phyloP scores from a whole-genome alignment of 805 yeast genomes.

The Schwanniomyces vanrijiae region DNA sequence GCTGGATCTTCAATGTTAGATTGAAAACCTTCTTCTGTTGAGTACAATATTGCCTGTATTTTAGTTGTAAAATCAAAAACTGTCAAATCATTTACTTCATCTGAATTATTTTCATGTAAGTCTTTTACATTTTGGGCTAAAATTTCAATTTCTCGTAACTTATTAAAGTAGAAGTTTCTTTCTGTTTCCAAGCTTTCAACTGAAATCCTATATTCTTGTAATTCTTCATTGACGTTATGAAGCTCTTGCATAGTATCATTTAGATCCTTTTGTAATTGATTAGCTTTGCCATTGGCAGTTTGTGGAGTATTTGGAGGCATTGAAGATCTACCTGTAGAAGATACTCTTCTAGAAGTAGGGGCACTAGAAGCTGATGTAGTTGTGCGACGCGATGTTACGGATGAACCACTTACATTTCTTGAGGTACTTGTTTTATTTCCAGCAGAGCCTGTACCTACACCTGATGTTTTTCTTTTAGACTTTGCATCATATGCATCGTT shows the following conservation, averaged over 20 bases:
- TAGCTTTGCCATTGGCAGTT: slow-evolving; percentile 7
- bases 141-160: slow-evolving; percentile 85
- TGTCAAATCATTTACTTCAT: slow-evolving; percentile 18
- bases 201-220: slow-evolving; percentile 56
- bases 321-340: slow-evolving; percentile 8
- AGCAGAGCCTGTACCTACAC: slow-evolving; percentile 2
- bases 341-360: slow-evolving; percentile 19
- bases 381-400: slow-evolving; percentile 6
- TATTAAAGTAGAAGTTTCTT: slow-evolving; percentile 86
- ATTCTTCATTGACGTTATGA: slow-evolving; percentile 46
- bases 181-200: slow-evolving; percentile 74
- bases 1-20: slow-evolving; percentile 39
- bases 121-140: slow-evolving; percentile 56
- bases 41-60: slow-evolving; percentile 74
- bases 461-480: slow-evolving; percentile 19
- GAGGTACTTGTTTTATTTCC: slow-evolving; percentile 6
- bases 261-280: slow-evolving; percentile 35
- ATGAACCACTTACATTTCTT: slow-evolving; percentile 7
- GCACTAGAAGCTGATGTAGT: slow-evolving; percentile 9
- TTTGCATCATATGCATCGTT: slow-evolving; percentile 65
- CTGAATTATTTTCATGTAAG: slow-evolving; percentile 8
- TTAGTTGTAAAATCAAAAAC: slow-evolving; percentile 41
- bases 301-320: slow-evolving; percentile 8
- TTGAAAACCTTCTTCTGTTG: slow-evolving; percentile 83
- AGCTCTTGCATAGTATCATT: slow-evolving; percentile 43